phyloP scores from a whole-genome alignment of 1,284 basidiomycete genomes.

The Phaffia rhodozyma region DNA sequence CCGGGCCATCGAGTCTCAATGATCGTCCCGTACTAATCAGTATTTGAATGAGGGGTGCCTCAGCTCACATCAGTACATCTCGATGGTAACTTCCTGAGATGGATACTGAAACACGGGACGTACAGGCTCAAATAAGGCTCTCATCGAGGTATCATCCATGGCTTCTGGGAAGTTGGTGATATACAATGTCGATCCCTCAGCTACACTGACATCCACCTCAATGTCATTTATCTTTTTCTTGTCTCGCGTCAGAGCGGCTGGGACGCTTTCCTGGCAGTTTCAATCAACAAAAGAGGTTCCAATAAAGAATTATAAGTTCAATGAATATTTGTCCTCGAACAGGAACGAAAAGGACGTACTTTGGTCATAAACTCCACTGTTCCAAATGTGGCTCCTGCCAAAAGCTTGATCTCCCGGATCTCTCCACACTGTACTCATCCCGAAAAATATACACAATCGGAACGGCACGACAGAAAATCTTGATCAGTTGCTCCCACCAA shows the following conservation, averaged over 20 bases:
- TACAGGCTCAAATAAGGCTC: constrained; percentile 67
- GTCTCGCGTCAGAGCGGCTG: constrained; percentile 80
- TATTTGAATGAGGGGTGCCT: not conserved
- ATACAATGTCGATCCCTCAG: constrained; percentile 89
- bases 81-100: too few relatives aligned
- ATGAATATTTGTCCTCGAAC: not conserved
- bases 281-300: constrained; percentile 6
- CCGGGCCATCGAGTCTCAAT: constrained; percentile 97
- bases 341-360: constrained; percentile 36
- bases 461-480: constrained; percentile 9
- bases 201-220: constrained; percentile 71
- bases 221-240: constrained; percentile 65
- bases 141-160: constrained; percentile 64
- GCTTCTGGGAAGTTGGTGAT: constrained; percentile 90
- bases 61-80: not conserved
- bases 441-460: constrained; percentile 8
- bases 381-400: constrained; percentile 48
- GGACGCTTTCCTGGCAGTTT: constrained; percentile 37
- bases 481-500: not conserved
- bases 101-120: constrained; percentile 11
- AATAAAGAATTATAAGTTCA: not conserved
- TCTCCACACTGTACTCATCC: constrained; percentile 55
- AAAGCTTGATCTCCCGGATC: constrained; percentile 52
- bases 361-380: constrained; percentile 66
- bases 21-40: constrained; percentile 65